phyloP scores from a whole-genome alignment of 169 alveolate species.

The Cryptosporidium felis region DNA sequence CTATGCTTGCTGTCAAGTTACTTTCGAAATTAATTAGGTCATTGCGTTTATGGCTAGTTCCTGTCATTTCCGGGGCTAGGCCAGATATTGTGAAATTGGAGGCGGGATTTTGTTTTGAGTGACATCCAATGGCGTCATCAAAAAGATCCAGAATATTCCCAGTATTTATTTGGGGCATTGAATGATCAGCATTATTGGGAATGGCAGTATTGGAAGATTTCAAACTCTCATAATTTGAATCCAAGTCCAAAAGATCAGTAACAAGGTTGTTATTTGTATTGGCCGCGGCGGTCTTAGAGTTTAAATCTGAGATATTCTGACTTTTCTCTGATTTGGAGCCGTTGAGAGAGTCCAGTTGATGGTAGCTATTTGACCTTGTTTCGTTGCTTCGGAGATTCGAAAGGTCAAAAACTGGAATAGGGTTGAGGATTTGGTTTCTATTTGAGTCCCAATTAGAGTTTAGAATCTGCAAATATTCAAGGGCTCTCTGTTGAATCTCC shows the following conservation, averaged over 20 bases:
- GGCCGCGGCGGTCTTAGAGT: too few species aligned
- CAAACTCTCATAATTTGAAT: not conserved
- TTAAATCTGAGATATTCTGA: too few species aligned
- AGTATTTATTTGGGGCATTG: not conserved
- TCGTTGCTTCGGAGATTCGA: constrained; percentile 19
- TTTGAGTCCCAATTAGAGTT: constrained; percentile 54
- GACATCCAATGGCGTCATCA: not conserved
- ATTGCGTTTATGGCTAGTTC: not conserved
- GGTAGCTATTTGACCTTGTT: constrained; percentile 44
- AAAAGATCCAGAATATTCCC: constrained; percentile 26
- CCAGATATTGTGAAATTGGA: too few species aligned
- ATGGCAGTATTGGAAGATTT: not conserved
- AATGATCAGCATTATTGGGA: not conserved
- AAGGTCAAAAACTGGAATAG: constrained; percentile 42
- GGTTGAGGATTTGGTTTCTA: constrained; percentile 27
- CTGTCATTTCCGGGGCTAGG: not conserved
- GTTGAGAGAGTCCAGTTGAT: not conserved
- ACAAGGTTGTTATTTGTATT: not conserved
- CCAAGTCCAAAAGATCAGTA: constrained; percentile 51
- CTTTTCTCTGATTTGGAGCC: not conserved
- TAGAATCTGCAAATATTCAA: constrained; percentile 34
- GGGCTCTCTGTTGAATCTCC: constrained; percentile 53
- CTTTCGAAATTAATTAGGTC: not conserved
- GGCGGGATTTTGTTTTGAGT: not conserved
- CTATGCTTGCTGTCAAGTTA: not conserved